These are phyloP conservation scores for Mangifera indica DNA, from an alignment of 345 rosid genomes.

Conservation along the genomic window DNA sequence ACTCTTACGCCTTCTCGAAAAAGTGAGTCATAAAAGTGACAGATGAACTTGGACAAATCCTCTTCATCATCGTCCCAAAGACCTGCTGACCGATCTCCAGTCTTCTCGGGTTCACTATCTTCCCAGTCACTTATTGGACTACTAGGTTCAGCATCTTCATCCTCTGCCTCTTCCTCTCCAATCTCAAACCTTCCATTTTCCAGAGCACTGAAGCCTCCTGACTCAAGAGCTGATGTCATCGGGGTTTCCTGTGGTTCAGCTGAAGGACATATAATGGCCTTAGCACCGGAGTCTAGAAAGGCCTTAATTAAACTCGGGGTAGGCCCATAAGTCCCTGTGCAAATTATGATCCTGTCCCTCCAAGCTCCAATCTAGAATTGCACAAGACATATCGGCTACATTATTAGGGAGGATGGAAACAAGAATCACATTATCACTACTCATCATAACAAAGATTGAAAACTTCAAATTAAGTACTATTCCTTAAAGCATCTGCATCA, in stretches of 20 bases:
- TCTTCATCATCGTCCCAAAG: conserved; percentile 82
- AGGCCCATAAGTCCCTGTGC: conserved; percentile 83
- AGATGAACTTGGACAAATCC: conserved; percentile 66
- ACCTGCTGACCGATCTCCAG: conserved; percentile 29
- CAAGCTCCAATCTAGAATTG: conserved; percentile 82
- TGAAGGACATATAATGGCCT: conserved; percentile 75
- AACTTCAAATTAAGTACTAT: too few relatives aligned
- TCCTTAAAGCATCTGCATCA: neutral
- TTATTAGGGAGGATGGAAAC: neutral
- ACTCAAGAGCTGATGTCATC: conserved; percentile 42
- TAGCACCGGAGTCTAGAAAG: conserved; percentile 85
- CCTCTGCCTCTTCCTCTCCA: conserved; percentile 86
- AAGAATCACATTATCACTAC: neutral
- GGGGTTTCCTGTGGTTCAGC: conserved; percentile 66
- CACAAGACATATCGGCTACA: conserved; percentile 15
- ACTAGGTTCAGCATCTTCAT: conserved; percentile 56
- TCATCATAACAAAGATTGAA: neutral
- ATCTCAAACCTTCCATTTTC: conserved; percentile 90
- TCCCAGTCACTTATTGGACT: conserved; percentile 94
- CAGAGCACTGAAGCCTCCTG: conserved; percentile 42
- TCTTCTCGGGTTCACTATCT: conserved; percentile 75
- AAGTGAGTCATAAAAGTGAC: conserved; percentile 61
- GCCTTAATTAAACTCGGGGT: conserved; percentile 56
- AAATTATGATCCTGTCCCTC: conserved; percentile 92
- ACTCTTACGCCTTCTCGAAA: conserved; percentile 71